Conservation (phyloP, 129 eudicot species). For the Artemisia annua region DNA sequence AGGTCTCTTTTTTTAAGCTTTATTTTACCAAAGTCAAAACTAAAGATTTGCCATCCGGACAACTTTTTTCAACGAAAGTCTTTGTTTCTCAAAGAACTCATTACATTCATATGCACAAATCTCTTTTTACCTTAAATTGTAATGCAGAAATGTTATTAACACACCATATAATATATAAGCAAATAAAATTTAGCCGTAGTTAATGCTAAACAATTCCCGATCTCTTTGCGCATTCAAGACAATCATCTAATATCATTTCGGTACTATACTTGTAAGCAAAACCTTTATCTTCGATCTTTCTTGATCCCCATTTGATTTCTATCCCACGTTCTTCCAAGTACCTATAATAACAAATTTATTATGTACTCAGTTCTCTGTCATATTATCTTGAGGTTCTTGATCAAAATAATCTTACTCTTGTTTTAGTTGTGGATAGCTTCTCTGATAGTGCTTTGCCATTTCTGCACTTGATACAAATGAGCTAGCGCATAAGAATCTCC, state of each 20-base stretch:
- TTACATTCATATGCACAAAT: too few relatives aligned
- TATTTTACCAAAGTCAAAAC: too few relatives aligned
- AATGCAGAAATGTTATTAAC: too few relatives aligned
- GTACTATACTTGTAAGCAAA: constrained; percentile 41
- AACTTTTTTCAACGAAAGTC: too few relatives aligned
- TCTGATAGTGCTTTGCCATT: constrained; percentile 35
- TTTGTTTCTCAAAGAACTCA: too few relatives aligned
- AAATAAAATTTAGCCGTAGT: too few relatives aligned
- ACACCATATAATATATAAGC: too few relatives aligned
- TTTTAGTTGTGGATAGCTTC: constrained; percentile 36
- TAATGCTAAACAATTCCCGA: neutral
- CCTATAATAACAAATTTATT: constrained; percentile 21
- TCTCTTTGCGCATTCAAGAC: constrained; percentile 34
- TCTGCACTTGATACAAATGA: constrained; percentile 34
- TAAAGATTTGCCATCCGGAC: too few relatives aligned
- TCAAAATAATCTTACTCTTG: constrained; percentile 34
- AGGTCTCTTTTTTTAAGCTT: too few relatives aligned
- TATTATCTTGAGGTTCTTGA: too few relatives aligned
- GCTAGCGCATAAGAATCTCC: constrained; percentile 53
- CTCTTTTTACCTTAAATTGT: too few relatives aligned
- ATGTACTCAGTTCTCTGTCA: neutral
- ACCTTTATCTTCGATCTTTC: constrained; percentile 47
- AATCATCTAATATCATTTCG: constrained; percentile 38
- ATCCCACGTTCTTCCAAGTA: constrained; percentile 30
- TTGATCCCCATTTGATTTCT: constrained; percentile 45